Percentiles rank a stretch among this genome's conserved stretches.
Evolutionary conservation across 2,329 filamentous ascomycete genomes (phyloP).

Genomic region (Aphanocladium album): DNA sequence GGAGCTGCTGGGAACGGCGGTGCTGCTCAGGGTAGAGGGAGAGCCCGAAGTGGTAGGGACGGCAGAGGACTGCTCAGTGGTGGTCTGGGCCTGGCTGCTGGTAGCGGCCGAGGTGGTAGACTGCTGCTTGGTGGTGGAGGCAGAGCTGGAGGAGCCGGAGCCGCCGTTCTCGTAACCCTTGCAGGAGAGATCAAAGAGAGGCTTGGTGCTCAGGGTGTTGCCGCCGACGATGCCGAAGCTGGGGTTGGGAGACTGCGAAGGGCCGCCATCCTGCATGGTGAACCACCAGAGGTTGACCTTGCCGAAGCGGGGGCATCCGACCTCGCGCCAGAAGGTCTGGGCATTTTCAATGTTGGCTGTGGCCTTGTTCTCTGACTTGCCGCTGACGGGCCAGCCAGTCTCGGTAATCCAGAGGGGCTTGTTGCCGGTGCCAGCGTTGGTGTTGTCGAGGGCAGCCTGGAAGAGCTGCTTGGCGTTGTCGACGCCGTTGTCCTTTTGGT

Average conservation of each 20-base stretch:
- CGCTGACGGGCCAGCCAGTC: conserved; percentile 79
- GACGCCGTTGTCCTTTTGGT: conserved; percentile 61
- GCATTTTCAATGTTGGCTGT: conserved; percentile 64
- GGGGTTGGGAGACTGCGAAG: conserved; percentile 47
- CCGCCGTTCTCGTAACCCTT: conserved; percentile 22
- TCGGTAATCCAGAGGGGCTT: conserved; percentile 84
- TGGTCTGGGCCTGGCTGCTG: conserved; percentile 12
- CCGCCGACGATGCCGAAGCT: conserved; percentile 66
- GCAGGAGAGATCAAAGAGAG: conserved; percentile 62
- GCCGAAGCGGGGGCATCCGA: conserved; percentile 67
- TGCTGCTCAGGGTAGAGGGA: conserved; percentile 17
- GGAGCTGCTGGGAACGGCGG: conserved; percentile 24
- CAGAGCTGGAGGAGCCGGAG: conserved; percentile 13
- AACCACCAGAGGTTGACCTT: conserved; percentile 70
- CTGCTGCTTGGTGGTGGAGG: conserved; percentile 19
- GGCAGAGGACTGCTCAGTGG: background rate
- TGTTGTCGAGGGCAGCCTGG: conserved; percentile 58
- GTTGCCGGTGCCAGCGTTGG: conserved; percentile 51
- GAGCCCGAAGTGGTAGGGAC: background rate
- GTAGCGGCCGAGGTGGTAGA: conserved; percentile 15
- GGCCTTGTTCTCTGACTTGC: conserved; percentile 56
- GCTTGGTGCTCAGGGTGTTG: conserved; percentile 42
- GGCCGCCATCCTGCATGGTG: conserved; percentile 63
- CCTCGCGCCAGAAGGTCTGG: conserved; percentile 72
- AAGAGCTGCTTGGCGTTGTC: conserved; percentile 61